Evolutionary conservation across 2,329 filamentous ascomycete genomes (phyloP).

Genomic region (Colletotrichum spinosum): DNA sequence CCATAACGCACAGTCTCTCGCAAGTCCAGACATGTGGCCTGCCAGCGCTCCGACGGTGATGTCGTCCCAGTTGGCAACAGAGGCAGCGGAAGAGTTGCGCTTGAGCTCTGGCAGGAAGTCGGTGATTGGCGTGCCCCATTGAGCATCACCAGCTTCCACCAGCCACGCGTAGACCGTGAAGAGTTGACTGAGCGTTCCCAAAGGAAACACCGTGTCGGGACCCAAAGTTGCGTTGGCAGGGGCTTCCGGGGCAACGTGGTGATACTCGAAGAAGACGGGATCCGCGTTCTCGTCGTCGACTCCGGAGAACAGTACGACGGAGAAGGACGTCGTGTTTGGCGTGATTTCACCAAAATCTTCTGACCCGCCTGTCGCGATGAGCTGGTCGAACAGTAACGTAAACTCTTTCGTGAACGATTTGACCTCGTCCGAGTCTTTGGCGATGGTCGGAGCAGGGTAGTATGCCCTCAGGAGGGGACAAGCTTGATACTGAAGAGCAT

Average conservation of each 20-base stretch:
- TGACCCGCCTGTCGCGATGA: constrained; percentile 38
- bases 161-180: constrained; percentile 50
- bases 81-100: neutral
- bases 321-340: constrained; percentile 44
- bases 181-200: constrained; percentile 46
- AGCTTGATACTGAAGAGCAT: constrained; percentile 33
- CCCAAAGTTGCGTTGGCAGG: constrained; percentile 35
- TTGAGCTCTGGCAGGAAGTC: constrained; percentile 44
- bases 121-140: constrained; percentile 45
- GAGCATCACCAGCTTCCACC: constrained; percentile 41
- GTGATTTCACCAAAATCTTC: constrained; percentile 42
- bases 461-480: constrained; percentile 39
- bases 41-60: constrained; percentile 41
- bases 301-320: constrained; percentile 41
- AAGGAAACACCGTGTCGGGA: constrained; percentile 41
- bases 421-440: constrained; percentile 25
- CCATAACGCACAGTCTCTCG: constrained; percentile 37
- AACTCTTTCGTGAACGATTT: constrained; percentile 37
- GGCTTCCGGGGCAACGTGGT: constrained; percentile 38
- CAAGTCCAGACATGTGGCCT: constrained; percentile 42
- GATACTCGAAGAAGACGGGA: constrained; percentile 41
- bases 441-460: constrained; percentile 36
- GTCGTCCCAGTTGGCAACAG: constrained; percentile 38
- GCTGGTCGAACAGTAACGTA: constrained; percentile 38
- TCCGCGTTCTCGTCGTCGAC: constrained; percentile 17